Evolutionary conservation across 2,329 filamentous ascomycete genomes (phyloP), one percentile per base, ranked within the genome.

Genomic region (Microdochium nivale): DNA sequence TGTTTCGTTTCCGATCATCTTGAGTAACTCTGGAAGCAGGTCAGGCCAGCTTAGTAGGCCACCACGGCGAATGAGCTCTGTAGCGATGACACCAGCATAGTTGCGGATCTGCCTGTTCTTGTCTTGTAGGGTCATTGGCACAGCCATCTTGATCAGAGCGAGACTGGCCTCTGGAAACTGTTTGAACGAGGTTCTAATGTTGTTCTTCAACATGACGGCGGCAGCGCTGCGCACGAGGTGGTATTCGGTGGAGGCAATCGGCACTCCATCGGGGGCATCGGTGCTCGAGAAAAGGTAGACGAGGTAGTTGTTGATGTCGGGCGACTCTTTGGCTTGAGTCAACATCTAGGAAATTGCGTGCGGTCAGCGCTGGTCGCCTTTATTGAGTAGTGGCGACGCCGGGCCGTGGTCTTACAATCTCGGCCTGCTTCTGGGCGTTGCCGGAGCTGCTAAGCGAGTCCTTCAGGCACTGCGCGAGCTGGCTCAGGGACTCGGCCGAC

Each of bases 251-350:
- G 75, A 63, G 50, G 77, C 79, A 60, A 81, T 79, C 59, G 75
- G 74, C 64, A 88, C 73, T 56, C 76, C 83, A 52, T 75, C 70
- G 47, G 87, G 81, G 49, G 77, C 74, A 56, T 83, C 77, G 52
- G 81, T 67, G 60, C 81, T 90, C 54, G 88, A 89, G 70, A 95
- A 89, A 56, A 99, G 81, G 70, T 88, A 96, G 60, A 89, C 88
- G 46, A 99, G 84, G 70, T 99, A 99, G 72, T 97, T 97, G 75
- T 95, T 92, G 75, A 96, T 88, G 68, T 97, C 92, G 48, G 91
- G 91, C 11, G 88, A 94, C 50, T 78, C 74, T 67, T 89, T 95
- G 55, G 92, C 94, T 73, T 95, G 88, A 58, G 83, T 78, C 61
- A 99, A 88, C 89, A 97, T 95, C 94, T 97, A 50, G 62, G 47